Conservation (phyloP, 495 filamentous ascomycete species). For the Hyaloscypha hepaticicola region DNA sequence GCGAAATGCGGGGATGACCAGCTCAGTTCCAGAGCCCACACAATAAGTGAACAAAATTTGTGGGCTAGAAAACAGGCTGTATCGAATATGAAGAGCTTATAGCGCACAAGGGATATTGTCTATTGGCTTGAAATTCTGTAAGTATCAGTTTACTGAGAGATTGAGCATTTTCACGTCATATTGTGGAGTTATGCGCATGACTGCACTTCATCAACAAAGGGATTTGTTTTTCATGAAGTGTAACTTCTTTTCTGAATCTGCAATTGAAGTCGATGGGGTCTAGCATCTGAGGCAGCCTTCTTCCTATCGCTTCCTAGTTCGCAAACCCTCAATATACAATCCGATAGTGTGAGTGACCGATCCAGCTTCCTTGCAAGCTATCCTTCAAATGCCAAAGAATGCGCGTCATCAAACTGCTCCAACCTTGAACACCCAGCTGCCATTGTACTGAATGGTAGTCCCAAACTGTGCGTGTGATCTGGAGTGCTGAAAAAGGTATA, state of each 20-base stretch:
- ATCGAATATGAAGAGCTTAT: not conserved
- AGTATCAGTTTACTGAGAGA: not conserved
- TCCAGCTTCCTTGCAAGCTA: slow-evolving; percentile 32
- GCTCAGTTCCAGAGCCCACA: not conserved
- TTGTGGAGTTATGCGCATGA: not conserved
- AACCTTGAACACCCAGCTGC: slow-evolving; percentile 33
- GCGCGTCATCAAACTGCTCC: slow-evolving; percentile 33
- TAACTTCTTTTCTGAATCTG: slow-evolving; percentile 27
- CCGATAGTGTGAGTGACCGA: slow-evolving; percentile 30
- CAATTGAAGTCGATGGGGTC: slow-evolving; percentile 31
- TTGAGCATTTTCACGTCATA: not conserved
- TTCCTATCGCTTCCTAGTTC: slow-evolving; percentile 27
- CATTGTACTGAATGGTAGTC: slow-evolving; percentile 29
- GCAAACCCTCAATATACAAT: slow-evolving; percentile 32
- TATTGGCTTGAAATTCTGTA: no score
- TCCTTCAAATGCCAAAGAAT: slow-evolving; percentile 30
- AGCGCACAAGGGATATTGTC: no score
- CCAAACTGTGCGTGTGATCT: slow-evolving; percentile 27
- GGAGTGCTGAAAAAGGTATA: slow-evolving; percentile 34
- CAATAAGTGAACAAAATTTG: not conserved
- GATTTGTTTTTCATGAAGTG: slow-evolving; percentile 8
- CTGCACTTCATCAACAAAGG: not conserved
- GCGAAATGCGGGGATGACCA: not conserved
- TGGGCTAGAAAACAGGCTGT: not conserved
- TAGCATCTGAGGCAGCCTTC: slow-evolving; percentile 35